Base-by-base conservation (phyloP, 1,284 basidiomycete species). In the Schizopora paradoxa region DNA sequence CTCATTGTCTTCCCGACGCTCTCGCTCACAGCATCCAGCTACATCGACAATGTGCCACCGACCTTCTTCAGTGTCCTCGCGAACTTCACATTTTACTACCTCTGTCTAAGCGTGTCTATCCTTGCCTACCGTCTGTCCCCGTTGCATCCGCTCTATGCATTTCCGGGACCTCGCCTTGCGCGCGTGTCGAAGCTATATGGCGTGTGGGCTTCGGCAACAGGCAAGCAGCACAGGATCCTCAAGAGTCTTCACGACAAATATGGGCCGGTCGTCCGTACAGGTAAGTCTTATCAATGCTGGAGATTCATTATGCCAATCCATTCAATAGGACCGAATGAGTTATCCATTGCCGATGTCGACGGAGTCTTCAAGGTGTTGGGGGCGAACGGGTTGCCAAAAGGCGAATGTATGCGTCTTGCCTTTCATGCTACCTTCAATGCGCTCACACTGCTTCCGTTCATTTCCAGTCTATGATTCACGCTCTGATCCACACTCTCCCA, bases 301-400 rank as follows among this genome's bases (percentile, higher is more conserved):
- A 31, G 28, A 31, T 14, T 14, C 10, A 8, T 31, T 14, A 31
- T 31, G 28, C 8, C 28, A 8, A n/a, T n/a, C n/a, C n/a, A n/a
- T n/a, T n/a, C n/a, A n/a, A 27, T 31, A 63, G 63, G 61, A 16
- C 63, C 63, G n/a, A 65, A 65, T 42, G 61, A 63, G 31, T 51
- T 65, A n/a, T 64, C 63, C 0, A 56, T 65, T 40, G 48, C 51
- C 32, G 52, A 58, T 25, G 56, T 56, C 5, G 56, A 58, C 18
- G 59, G 55, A 11, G 56, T 64, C 31, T 35, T 34, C 4, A 55
- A 57, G 2, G 52, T 64, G 38, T 48, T 62, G 47, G 62, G 63
- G 28, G 40, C 45, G 3, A 47, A 51, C 41, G 61, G 62, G 27
- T 55, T 63, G 51, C 61, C 61, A 6, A 63, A 63, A 45, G 62